Evolutionary conservation across 2,329 filamentous ascomycete species (phyloP).

Genomic region (Penicillium vulpinum): DNA sequence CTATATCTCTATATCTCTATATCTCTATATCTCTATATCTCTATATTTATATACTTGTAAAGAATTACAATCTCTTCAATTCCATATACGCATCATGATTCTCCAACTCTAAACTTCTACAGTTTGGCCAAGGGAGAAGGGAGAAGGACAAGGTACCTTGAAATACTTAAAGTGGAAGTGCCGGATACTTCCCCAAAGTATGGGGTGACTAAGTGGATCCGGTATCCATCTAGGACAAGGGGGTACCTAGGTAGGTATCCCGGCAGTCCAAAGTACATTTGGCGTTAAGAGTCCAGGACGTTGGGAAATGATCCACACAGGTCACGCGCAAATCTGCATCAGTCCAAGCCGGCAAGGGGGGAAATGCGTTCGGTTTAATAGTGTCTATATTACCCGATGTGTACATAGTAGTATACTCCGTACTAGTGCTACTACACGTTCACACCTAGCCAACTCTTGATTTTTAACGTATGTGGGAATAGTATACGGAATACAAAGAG

Average conservation of each 20-base stretch:
- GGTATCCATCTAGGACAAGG: conserved; percentile 1
- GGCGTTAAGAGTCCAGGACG: neutral
- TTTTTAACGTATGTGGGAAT: no score
- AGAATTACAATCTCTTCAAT: no score
- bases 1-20: no score
- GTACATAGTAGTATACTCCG: no score
- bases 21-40: no score
- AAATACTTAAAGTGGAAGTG: neutral
- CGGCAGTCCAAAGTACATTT: neutral
- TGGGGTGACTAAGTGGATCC: conserved; percentile 6
- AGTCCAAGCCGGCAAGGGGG: conserved; percentile 3
- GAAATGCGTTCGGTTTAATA: neutral
- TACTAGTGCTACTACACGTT: no score
- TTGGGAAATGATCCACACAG: conserved; percentile 20
- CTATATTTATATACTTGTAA: no score
- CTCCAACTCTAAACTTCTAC: neutral
- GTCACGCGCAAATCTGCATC: conserved; percentile 23
- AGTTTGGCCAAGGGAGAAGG: conserved; percentile 6
- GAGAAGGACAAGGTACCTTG: no score
- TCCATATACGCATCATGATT: neutral
- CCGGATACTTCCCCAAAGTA: neutral
- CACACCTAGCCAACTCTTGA: no score
- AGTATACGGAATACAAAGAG: no score
- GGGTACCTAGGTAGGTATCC: conserved; percentile 4
- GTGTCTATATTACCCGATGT: neutral